Evolutionary conservation across 768 basidiomycete species (phyloP).

Genomic region (Mycena latifolia): DNA sequence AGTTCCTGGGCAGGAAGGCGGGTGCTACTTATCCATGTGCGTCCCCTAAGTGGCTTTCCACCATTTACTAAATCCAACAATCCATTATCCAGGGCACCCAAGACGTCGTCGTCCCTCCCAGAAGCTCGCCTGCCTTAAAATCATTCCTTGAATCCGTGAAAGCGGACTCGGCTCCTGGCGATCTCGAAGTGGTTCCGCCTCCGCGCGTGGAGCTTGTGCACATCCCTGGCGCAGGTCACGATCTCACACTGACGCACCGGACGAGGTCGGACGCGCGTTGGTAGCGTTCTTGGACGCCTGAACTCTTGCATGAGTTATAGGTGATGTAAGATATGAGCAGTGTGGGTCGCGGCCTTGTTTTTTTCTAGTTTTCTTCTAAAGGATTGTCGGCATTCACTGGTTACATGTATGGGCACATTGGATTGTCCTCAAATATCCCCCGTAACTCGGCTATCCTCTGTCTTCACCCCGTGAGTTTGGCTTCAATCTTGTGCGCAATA

Average conservation of each 20-base stretch:
- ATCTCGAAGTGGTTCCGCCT: constrained; percentile 42
- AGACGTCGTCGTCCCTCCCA: constrained; percentile 16
- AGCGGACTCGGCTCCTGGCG: too few relatives aligned
- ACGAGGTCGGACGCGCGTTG: constrained; percentile 49
- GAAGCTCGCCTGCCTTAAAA: not conserved
- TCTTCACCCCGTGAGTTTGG: too few relatives aligned
- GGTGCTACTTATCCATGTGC: constrained; percentile 28
- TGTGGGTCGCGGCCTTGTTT: too few relatives aligned
- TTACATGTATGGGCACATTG: too few relatives aligned
- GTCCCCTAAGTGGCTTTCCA: not conserved
- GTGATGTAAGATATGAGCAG: too few relatives aligned
- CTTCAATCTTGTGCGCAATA: too few relatives aligned
- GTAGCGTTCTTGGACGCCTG: constrained; percentile 46
- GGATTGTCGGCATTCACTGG: too few relatives aligned
- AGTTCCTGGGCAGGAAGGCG: not conserved
- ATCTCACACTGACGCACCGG: constrained; percentile 60
- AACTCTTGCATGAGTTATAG: too few relatives aligned
- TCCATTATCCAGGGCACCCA: not conserved
- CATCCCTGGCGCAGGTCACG: constrained; percentile 60
- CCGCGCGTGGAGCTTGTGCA: constrained; percentile 52
- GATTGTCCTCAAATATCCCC: too few relatives aligned
- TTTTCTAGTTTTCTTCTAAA: too few relatives aligned
- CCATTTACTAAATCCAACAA: not conserved
- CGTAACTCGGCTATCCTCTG: too few relatives aligned
- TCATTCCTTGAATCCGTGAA: not conserved